A percentile compares a stretch with the other conserved stretches of the same genome.
Evolutionary conservation across 73 alveolate species (phyloP).

Genomic region (Uronychia binucleata): DNA sequence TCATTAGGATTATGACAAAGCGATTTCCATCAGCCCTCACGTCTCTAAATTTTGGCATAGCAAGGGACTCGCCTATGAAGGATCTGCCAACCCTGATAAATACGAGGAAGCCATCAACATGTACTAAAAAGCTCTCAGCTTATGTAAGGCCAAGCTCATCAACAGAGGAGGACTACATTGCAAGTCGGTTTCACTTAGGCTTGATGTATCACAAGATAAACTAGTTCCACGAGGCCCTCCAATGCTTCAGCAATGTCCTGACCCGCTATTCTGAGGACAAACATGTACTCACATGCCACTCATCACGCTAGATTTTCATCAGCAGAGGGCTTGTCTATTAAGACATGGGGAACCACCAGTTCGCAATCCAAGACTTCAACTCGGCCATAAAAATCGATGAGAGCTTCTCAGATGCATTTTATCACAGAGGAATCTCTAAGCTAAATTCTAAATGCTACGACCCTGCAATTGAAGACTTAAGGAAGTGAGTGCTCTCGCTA

Average conservation of each 20-base stretch:
- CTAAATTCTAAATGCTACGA: constrained; percentile 47
- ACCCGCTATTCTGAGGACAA: constrained; percentile 68
- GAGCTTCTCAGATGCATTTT: constrained; percentile 70
- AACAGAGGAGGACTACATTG: constrained; percentile 47
- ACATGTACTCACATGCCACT: no score
- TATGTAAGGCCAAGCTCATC: background rate
- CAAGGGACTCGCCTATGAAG: constrained; percentile 89
- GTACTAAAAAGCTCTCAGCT: constrained; percentile 78
- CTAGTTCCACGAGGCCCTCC: constrained; percentile 75
- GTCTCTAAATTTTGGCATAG: constrained; percentile 86
- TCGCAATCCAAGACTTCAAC: constrained; percentile 81
- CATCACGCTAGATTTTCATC: no score
- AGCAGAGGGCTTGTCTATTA: constrained; percentile 83
- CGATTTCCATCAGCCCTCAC: constrained; percentile 64
- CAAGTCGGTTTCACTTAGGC: constrained; percentile 80
- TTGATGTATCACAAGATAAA: constrained; percentile 76
- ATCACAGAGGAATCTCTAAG: constrained; percentile 73
- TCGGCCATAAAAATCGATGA: constrained; percentile 75
- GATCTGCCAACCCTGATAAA: constrained; percentile 42
- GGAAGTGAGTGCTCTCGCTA: background rate
- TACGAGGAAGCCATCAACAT: constrained; percentile 77
- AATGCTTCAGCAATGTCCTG: constrained; percentile 70
- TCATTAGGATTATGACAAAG: constrained; percentile 80
- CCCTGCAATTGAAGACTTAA: constrained; percentile 79
- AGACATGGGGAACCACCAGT: constrained; percentile 89